A percentile compares a stretch with the other conserved stretches of the same genome.
Evolutionary conservation across 345 rosid species (phyloP).

Genomic region (Noccaea caerulescens): DNA sequence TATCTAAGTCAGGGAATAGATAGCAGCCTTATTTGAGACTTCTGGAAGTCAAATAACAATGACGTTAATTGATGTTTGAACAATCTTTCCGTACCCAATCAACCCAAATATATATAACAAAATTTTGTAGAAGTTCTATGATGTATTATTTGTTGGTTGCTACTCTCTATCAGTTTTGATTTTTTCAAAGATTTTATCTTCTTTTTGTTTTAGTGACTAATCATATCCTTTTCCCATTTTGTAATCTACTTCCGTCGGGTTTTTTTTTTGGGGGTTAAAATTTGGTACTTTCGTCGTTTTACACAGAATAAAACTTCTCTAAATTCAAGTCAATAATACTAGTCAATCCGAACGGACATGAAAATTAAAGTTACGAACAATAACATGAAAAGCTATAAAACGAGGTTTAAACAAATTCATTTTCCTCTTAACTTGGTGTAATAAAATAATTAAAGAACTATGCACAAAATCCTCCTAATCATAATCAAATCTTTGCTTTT

Average conservation of each 20-base stretch:
- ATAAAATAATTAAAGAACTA: constrained; percentile 33
- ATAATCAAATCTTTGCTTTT: constrained; percentile 44
- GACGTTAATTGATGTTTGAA: constrained; percentile 37
- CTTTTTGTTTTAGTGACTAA: background rate
- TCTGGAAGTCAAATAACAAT: constrained; percentile 32
- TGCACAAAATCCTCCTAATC: constrained; percentile 44
- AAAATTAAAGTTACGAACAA: background rate
- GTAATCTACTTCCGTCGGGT: background rate
- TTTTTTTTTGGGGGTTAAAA: no score
- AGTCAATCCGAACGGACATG: background rate
- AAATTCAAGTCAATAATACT: background rate
- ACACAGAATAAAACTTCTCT: background rate
- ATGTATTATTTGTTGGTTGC: background rate
- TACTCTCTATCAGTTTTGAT: background rate
- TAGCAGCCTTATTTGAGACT: constrained; percentile 40
- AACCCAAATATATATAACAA: background rate
- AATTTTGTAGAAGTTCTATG: background rate
- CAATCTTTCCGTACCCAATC: constrained; percentile 6
- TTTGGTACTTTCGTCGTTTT: background rate
- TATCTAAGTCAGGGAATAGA: background rate
- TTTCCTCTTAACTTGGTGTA: constrained; percentile 1
- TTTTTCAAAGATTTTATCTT: background rate
- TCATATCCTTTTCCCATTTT: background rate
- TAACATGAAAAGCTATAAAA: constrained; percentile 24
- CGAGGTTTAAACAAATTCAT: constrained; percentile 2